A percentile compares a stretch with the other conserved stretches of the same genome.
Evolutionary conservation across 768 basidiomycete species (phyloP).

Genomic region (Naganishia randhawae): DNA sequence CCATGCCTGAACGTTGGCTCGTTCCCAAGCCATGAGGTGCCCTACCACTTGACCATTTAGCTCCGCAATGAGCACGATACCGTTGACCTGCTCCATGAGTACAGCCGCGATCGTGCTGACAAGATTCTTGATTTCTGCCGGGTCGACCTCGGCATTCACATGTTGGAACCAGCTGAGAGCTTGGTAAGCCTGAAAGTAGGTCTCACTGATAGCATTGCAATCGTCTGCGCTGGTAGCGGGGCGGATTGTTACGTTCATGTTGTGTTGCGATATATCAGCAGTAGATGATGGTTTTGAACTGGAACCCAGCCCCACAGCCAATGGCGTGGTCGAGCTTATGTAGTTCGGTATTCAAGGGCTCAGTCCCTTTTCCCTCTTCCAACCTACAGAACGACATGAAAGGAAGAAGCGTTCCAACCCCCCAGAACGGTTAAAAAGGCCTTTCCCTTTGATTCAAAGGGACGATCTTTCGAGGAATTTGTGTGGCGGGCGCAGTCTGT

Average conservation of each 20-base stretch:
- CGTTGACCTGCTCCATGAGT: neutral
- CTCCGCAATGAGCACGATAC: neutral
- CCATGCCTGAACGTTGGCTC: neutral
- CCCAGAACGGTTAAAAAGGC: neutral
- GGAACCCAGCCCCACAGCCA: neutral
- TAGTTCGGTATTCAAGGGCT: neutral
- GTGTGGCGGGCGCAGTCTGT: too few species aligned
- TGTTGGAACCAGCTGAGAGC: constrained; percentile 12
- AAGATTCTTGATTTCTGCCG: neutral
- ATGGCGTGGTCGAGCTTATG: neutral
- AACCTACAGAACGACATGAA: neutral
- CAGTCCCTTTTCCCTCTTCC: neutral
- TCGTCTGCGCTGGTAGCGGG: constrained; percentile 1
- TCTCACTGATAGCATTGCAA: neutral
- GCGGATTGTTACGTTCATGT: constrained; percentile 13
- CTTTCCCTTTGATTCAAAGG: neutral
- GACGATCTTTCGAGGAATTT: neutral
- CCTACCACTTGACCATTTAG: neutral
- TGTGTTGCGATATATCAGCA: neutral
- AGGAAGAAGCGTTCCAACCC: neutral
- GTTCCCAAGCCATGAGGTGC: constrained; percentile 10
- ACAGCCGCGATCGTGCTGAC: neutral
- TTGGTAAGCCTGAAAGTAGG: constrained; percentile 13
- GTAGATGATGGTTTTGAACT: neutral
- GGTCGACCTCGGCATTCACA: constrained; percentile 9